A percentile compares a stretch with the other conserved stretches of the same genome.
phyloP scores from a whole-genome alignment of 2,329 filamentous ascomycete species.

The Claviceps sp. region DNA sequence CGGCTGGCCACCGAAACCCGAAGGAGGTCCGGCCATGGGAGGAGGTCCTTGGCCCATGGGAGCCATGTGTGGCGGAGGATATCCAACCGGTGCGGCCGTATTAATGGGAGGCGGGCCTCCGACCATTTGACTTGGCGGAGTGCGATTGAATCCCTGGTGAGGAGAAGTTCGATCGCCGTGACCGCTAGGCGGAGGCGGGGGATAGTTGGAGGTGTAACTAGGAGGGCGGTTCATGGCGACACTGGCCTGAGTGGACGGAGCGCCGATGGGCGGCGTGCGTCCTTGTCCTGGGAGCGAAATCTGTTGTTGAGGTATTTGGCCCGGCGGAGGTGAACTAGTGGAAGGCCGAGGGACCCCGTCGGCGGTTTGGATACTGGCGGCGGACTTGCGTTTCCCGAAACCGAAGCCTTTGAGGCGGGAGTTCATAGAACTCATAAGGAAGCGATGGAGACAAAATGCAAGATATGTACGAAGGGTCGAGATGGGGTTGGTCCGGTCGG shows the following conservation, averaged over 20 bases:
- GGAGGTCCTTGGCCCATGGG: slow-evolving; percentile 29
- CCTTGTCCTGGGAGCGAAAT: slow-evolving; percentile 20
- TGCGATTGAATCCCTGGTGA: slow-evolving; percentile 35
- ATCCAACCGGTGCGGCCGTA: slow-evolving; percentile 47
- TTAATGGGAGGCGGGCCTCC: slow-evolving; percentile 56
- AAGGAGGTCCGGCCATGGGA: slow-evolving; percentile 24
- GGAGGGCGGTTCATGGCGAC: slow-evolving; percentile 53
- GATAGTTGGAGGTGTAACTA: slow-evolving; percentile 48
- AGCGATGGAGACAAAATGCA: slow-evolving; percentile 11
- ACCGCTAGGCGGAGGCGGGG: slow-evolving; percentile 26
- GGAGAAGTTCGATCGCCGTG: slow-evolving; percentile 42
- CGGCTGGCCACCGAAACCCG: slow-evolving; percentile 29
- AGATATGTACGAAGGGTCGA: neutral
- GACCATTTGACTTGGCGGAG: slow-evolving; percentile 46
- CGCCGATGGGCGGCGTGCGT: slow-evolving; percentile 22
- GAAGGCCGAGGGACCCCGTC: slow-evolving; percentile 21
- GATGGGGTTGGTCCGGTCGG: neutral
- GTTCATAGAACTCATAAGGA: slow-evolving; percentile 65
- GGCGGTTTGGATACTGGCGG: slow-evolving; percentile 42
- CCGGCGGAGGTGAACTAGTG: slow-evolving; percentile 23
- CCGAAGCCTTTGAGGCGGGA: slow-evolving; percentile 67
- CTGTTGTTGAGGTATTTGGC: slow-evolving; percentile 34
- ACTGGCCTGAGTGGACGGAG: slow-evolving; percentile 31
- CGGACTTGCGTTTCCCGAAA: slow-evolving; percentile 68
- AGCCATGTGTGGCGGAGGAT: slow-evolving; percentile 39